Base-by-base conservation (phyloP, 495 filamentous ascomycete species). In the Penicillium atrosanguineum region DNA sequence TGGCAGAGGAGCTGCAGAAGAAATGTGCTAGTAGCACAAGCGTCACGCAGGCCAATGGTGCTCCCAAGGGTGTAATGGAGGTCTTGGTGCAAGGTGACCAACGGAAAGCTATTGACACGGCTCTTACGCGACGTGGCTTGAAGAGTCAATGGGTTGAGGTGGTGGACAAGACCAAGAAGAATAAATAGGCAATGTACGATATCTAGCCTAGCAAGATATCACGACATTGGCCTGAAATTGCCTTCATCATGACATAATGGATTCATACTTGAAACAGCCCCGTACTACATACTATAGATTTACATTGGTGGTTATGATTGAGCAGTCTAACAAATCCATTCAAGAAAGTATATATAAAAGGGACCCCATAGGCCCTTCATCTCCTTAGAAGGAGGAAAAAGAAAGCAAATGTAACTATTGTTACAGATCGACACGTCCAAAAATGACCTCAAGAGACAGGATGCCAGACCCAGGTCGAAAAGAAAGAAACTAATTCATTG, bases 31-130 rank as follows among this genome's bases (percentile, higher is more conserved):
- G 87, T 31, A 85, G 81, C 43, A 86, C 86, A 14, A 87, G 83
- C 50, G 85, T 89, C 6, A 72, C 78, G 5, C 80, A 85, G 59
- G 69, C 85, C 42, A 73, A 69, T 8, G 87, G 86, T 6, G 83
- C 82, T 12, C 79, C 84, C 53, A 81, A 80, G 60, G 82, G 81
- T 2, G 72, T 87, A 0, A 83, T 87, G 83, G 87, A 90, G 65
- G 79, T 90, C 31, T 70, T 85, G 69, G 79, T 89, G 2, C 87
- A 90, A 62, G 87, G 87, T 7, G 83, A 85, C 55, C 85, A 88
- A 70, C 76, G 77, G 37, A 77, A 81, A 51, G 80, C 74, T 4
- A 73, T 89, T 34, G 69, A 83, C 29, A 80, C 74, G 60, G 86
- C 83, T 29, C 67, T 90, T 59, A 74, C 78, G 46, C 79, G 75